Evolutionary conservation across 2,329 filamentous ascomycete species (phyloP).

Genomic region (Penicillium carneum): DNA sequence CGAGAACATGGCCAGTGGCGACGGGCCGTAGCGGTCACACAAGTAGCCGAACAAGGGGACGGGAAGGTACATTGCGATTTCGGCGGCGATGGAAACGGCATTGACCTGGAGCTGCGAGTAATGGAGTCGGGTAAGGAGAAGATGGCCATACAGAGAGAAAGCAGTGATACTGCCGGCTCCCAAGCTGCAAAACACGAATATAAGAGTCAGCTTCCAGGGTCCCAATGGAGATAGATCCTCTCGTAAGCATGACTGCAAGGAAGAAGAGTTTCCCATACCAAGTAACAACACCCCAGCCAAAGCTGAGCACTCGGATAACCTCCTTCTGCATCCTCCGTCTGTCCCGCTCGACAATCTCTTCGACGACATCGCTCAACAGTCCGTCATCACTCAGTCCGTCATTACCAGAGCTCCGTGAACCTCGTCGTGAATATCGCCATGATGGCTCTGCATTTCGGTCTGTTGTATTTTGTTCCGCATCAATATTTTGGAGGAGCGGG

Average conservation of each 20-base stretch:
- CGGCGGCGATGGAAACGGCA: slow-evolving; percentile 82
- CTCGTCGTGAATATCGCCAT: slow-evolving; percentile 27
- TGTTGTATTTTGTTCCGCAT: slow-evolving; percentile 21
- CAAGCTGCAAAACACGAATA: slow-evolving; percentile 56
- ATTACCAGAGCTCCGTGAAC: slow-evolving; percentile 27
- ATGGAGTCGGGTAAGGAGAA: slow-evolving; percentile 83
- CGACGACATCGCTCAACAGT: slow-evolving; percentile 67
- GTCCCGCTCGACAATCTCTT: slow-evolving; percentile 66
- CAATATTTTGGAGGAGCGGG: slow-evolving; percentile 38
- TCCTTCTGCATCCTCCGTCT: slow-evolving; percentile 62
- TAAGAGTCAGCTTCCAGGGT: slow-evolving; percentile 16
- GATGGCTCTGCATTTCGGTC: slow-evolving; percentile 39
- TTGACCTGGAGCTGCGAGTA: slow-evolving; percentile 95
- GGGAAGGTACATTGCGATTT: slow-evolving; percentile 88
- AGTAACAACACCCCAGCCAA: slow-evolving; percentile 66
- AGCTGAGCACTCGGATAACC: slow-evolving; percentile 62
- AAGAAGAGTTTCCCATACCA: slow-evolving; percentile 52
- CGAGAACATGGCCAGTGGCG: slow-evolving; percentile 75
- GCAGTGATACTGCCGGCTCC: slow-evolving; percentile 91
- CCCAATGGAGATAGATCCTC: neutral
- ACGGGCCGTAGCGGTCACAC: slow-evolving; percentile 86
- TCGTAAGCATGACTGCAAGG: neutral
- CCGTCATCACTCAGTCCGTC: slow-evolving; percentile 41
- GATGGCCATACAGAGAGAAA: slow-evolving; percentile 90
- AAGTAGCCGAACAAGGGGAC: slow-evolving; percentile 88